Percentiles rank a stretch among this genome's conserved stretches.
Evolutionary conservation across 208 protist species (phyloP).

Genomic region (Acanthamoeba royreba): DNA sequence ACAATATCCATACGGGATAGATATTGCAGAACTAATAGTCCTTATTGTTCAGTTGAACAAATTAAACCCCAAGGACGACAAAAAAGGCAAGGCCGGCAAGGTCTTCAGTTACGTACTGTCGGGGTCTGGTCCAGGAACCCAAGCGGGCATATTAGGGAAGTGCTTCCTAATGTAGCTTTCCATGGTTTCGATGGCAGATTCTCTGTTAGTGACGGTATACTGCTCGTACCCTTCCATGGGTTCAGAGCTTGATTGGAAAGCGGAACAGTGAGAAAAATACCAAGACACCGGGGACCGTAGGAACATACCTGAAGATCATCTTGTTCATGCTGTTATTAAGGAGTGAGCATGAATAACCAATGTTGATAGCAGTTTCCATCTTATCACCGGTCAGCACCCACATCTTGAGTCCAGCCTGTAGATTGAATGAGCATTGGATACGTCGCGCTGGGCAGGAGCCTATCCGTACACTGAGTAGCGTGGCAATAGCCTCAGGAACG

Average conservation of each 20-base stretch:
- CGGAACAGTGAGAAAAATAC: not conserved
- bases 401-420: conserved; percentile 89
- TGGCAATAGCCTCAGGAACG: conserved; percentile 82
- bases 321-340: conserved; percentile 41
- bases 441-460: not conserved
- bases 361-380: conserved; percentile 89
- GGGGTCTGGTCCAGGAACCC: not conserved
- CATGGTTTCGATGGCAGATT: not conserved
- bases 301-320: not conserved
- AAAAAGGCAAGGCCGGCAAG: not conserved
- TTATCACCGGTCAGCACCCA: conserved; percentile 98
- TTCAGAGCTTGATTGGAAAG: not conserved
- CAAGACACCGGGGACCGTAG: not conserved
- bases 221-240: conserved; percentile 1
- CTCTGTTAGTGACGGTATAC: conserved; percentile 8
- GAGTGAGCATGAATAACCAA: conserved; percentile 74
- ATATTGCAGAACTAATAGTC: no score
- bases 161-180: not conserved
- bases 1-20: no score
- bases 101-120: conserved; percentile 2
- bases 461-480: not conserved
- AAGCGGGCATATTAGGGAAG: not conserved
- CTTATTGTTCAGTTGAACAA: no score
- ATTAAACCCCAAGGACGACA: not conserved
- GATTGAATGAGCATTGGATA: not conserved